Evolutionary conservation across 176 grass and related monocot genomes (phyloP).

Genomic region (Aegilops tauschii): DNA sequence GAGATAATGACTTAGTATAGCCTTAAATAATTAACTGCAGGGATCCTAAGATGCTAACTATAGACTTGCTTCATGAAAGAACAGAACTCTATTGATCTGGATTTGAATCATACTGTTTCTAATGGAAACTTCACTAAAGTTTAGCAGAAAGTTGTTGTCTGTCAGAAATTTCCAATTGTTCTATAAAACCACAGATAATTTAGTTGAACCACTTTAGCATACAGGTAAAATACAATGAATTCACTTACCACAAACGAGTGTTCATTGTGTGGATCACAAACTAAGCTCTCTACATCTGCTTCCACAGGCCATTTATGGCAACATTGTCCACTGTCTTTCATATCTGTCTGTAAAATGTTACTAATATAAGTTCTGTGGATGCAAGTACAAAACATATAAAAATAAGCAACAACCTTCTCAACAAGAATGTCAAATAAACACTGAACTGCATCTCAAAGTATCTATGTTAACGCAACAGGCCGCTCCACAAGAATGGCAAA

Average conservation of each 20-base stretch:
- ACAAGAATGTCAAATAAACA: background rate
- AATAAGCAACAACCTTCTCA: background rate
- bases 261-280: constrained; percentile 89
- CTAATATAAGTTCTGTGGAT: constrained; percentile 11
- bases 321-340: constrained; percentile 62
- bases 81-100: background rate
- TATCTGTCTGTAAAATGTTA: constrained; percentile 75
- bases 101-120: constrained; percentile 6
- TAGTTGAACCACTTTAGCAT: background rate
- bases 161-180: background rate
- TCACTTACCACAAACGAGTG: constrained; percentile 67
- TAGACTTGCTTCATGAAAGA: background rate
- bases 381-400: background rate
- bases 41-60: background rate
- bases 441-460: background rate
- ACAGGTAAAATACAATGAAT: background rate
- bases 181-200: background rate
- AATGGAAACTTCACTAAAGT: background rate
- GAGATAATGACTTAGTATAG: background rate
- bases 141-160: background rate
- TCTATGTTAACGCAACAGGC: background rate
- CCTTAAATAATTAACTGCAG: background rate
- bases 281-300: constrained; percentile 85
- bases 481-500: background rate
- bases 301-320: constrained; percentile 71